Conservation (phyloP, 1,284 basidiomycete genomes). For the Ceratobasidium sp. region DNA sequence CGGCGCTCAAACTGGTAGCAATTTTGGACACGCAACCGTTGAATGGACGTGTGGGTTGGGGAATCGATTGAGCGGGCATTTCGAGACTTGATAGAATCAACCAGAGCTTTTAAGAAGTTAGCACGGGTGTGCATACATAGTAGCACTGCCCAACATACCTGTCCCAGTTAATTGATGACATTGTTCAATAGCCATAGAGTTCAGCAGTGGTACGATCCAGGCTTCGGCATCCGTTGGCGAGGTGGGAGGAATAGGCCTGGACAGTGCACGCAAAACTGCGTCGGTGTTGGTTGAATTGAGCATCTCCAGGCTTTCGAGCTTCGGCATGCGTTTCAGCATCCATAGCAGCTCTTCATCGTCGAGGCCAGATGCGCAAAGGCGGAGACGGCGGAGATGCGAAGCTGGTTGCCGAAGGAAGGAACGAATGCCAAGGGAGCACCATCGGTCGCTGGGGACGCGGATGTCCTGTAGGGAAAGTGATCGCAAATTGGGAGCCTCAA, state of each 20-base stretch:
- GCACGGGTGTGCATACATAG: neutral
- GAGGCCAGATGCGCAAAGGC: slow-evolving; percentile 36
- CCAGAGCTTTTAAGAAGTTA: slow-evolving; percentile 28
- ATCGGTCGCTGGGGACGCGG: slow-evolving; percentile 41
- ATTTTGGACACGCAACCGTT: slow-evolving; percentile 26
- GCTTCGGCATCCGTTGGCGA: slow-evolving; percentile 9
- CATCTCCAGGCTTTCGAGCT: slow-evolving; percentile 39
- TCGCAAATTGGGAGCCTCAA: slow-evolving; percentile 40
- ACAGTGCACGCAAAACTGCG: slow-evolving; percentile 22
- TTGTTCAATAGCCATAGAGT: slow-evolving; percentile 32
- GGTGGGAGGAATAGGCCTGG: slow-evolving; percentile 14
- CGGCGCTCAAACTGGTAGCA: slow-evolving; percentile 44
- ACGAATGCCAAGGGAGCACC: slow-evolving; percentile 44
- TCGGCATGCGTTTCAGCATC: slow-evolving; percentile 32
- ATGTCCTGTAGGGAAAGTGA: slow-evolving; percentile 39
- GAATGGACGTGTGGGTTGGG: slow-evolving; percentile 3
- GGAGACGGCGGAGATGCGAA: slow-evolving; percentile 19
- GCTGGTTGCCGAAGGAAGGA: slow-evolving; percentile 41
- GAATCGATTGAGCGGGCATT: slow-evolving; percentile 32
- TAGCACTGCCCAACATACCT: slow-evolving; percentile 20
- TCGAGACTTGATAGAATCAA: slow-evolving; percentile 42
- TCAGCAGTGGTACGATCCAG: slow-evolving; percentile 32
- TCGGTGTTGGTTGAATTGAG: slow-evolving; percentile 35
- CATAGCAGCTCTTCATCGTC: slow-evolving; percentile 43
- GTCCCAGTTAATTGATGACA: slow-evolving; percentile 42